Evolutionary conservation across 2,329 filamentous ascomycete species (phyloP), one percentile per base, ranked within the genome.

Genomic region (Pseudogymnoascus sp.): DNA sequence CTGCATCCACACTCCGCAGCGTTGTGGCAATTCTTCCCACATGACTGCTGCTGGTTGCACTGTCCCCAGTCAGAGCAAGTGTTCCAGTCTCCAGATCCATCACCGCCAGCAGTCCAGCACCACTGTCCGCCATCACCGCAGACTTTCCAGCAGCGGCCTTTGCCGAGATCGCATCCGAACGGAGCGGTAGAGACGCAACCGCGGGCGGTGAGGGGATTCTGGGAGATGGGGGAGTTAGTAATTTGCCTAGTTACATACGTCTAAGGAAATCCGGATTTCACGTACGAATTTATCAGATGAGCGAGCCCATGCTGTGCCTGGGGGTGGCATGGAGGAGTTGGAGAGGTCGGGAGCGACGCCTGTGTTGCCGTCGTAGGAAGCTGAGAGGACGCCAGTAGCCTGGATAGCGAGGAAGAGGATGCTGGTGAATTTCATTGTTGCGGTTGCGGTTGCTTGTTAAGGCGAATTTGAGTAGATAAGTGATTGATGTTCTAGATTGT

Each of bases 71-170:
- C 18, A 5, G n/a, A 33, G 9, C 49, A 55, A 2, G 25, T 55
- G 16, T 55, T 33, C 28, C 49, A 55, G 28, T 16, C 25, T 55
- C 49, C 49, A 33, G 25, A 31, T 18, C 49, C 49, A 5, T 55
- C 49, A 18, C 49, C 49, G 5, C 11, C 11, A 14, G 49, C 49
- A 33, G 49, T 55, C 49, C 49, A 55, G 28, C 49, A 55, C 49
- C 49, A 55, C 79, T 97, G 93, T 63, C 93, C 93, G 71, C 88
- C 92, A 79, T 96, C 93, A 58, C 93, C 93, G 69, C 88, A 93
- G 72, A 99, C 93, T 78, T 99, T 95, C 75, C 97, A 95, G 74
- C 93, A 97, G 66, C 92, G 96, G 71, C 97, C 93, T 93, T 93
- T 97, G 61, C 93, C 92, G 5, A 92, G 87, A 72, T 97, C 93